These are phyloP conservation scores for Cucumis hystrix DNA, from an alignment of 306 rosid species.

Conservation along the genomic window DNA sequence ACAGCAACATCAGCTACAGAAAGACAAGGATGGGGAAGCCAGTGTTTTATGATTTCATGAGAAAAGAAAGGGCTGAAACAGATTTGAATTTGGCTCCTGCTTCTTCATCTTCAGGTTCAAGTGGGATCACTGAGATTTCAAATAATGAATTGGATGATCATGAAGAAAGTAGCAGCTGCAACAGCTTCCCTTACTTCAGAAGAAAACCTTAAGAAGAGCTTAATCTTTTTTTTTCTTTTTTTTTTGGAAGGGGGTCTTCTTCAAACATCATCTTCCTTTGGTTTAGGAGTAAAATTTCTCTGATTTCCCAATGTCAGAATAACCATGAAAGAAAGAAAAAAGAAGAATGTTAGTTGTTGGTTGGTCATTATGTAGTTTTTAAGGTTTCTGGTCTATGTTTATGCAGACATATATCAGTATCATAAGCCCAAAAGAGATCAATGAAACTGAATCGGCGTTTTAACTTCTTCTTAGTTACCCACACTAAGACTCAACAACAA, in stretches of 20 bases:
- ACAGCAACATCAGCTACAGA: not conserved
- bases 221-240: not conserved
- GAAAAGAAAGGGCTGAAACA: constrained; percentile 25
- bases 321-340: constrained; percentile 20
- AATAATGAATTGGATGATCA: constrained; percentile 41
- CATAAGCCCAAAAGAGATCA: constrained; percentile 1
- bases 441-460: constrained; percentile 24
- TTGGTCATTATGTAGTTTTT: not conserved
- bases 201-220: constrained; percentile 19
- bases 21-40: constrained; percentile 19
- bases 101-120: constrained; percentile 39
- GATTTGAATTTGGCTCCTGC: constrained; percentile 31
- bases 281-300: not conserved
- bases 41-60: constrained; percentile 77
- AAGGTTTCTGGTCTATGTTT: constrained; percentile 12
- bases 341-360: constrained; percentile 9
- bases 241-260: too few relatives aligned
- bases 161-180: constrained; percentile 73
- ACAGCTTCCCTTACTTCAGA: constrained; percentile 30
- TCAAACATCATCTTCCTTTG: not conserved
- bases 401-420: not conserved
- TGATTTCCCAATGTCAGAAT: constrained; percentile 18
- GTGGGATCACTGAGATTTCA: constrained; percentile 59
- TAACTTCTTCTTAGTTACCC: constrained; percentile 12
- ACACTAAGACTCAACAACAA: not conserved